phyloP scores from a whole-genome alignment of 257 asterid genomes.

The Cinchona pubescens region DNA sequence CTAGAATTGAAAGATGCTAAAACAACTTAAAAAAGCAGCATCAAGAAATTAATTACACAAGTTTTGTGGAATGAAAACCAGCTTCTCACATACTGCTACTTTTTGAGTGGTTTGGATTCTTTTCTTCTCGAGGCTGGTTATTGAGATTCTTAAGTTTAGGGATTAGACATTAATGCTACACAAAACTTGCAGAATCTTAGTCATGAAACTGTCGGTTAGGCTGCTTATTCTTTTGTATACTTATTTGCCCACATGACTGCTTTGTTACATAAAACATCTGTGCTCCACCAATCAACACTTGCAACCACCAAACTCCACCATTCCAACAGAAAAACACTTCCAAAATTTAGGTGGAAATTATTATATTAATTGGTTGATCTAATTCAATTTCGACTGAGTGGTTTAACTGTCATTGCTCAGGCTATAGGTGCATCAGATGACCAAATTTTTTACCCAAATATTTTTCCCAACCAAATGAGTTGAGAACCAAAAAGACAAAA shows the following conservation, averaged over 20 bases:
- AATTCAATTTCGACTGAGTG: not conserved
- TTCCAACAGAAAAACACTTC: no score
- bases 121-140: not conserved
- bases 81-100: not conserved
- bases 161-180: not conserved
- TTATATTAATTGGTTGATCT: no score
- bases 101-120: not conserved
- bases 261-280: not conserved
- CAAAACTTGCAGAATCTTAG: not conserved
- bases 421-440: no score
- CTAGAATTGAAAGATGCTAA: not conserved
- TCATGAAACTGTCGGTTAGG: not conserved
- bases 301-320: no score
- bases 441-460: no score
- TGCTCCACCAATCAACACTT: not conserved
- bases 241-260: not conserved
- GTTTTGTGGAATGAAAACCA: not conserved
- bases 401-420: no score
- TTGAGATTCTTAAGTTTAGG: not conserved
- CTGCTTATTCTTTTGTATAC: not conserved
- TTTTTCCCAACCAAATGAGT: no score
- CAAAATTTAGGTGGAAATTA: no score
- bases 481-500: no score
- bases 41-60: not conserved
- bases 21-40: not conserved